Evolutionary conservation across 2,329 filamentous ascomycete species (phyloP), one percentile per base, ranked within the genome.

Genomic region (Hyphodiscus sp.): DNA sequence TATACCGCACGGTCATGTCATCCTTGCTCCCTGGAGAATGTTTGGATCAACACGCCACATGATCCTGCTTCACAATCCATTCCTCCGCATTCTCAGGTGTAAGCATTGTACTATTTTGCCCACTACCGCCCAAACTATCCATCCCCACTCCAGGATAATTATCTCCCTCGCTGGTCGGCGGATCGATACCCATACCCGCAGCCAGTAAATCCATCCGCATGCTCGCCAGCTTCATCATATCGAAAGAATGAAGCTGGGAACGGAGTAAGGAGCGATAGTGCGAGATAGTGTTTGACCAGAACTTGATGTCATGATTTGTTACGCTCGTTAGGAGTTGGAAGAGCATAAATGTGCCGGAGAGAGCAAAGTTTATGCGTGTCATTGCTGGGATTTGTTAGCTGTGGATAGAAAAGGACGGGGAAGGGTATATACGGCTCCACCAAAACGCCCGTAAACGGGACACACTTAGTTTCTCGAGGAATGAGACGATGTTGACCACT

Each of bases 301-400:
- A 62, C 26, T 59, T 56, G 33, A 63, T 62, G 20, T 65, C 63
- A 30, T 53, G 42, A 10, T 56, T 50, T 5, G 59, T 58, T 44
- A 61, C 55, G 48, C 52, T 56, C 15, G 63, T 63, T 15, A 65
- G 53, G 23, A 65, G 58, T 26, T 61, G 60, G 47, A 54, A 59
- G 51, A 61, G 61, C 56, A 62, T 60, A 50, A 63, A 63, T n/a
- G 58, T 56, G 1, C 61, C 61, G 3, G 56, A 53, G 11, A 63
- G 55, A 43, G 61, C 57, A 53, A 63, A 63, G 47, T 59, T 58
- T 15, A 56, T 58, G 18, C 57, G 50, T 16, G 61, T 58, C 53
- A 59, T 59, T 43, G 62, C 60, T 62, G 16, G 29, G 48, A 33
- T 33, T 33, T 13, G 13, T 33, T 13, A 33, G 29, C 29, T 33